Evolutionary conservation across 139 green algal genomes (phyloP).

Genomic region (Chlorella sp.): DNA sequence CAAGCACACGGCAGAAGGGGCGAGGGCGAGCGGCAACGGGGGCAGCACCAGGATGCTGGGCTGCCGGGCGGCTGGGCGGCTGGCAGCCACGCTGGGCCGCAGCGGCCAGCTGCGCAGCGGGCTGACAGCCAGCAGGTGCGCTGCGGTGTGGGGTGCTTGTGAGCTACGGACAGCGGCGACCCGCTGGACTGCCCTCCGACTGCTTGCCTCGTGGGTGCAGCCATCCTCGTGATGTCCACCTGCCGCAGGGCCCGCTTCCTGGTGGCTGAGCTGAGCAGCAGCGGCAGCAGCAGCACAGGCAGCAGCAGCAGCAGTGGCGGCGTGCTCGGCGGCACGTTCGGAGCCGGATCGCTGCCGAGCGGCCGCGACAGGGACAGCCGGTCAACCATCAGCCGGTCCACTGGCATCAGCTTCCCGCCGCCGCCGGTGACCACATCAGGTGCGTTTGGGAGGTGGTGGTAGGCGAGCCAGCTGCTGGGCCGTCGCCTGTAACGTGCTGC

Average conservation of each 20-base stretch:
- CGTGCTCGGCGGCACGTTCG: neutral
- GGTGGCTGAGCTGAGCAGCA: constrained; percentile 13
- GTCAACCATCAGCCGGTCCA: no score
- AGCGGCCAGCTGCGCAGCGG: neutral
- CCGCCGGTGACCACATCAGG: constrained; percentile 15
- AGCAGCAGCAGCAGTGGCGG: neutral
- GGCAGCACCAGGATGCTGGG: constrained; percentile 4
- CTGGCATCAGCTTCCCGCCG: constrained; percentile 3
- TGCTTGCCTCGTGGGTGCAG: no score
- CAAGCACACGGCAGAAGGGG: neutral
- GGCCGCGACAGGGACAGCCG: neutral
- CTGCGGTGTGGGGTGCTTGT: no score
- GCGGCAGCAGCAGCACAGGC: neutral
- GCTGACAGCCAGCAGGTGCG: neutral
- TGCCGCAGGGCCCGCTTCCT: neutral
- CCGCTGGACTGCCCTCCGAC: no score
- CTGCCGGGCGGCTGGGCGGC: neutral
- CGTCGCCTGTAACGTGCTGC: no score
- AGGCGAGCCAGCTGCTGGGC: no score
- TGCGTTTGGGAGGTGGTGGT: neutral
- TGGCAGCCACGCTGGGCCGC: neutral
- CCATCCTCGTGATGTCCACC: no score
- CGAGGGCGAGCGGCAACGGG: neutral
- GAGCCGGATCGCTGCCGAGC: neutral
- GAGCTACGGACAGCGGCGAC: no score